Conservation (phyloP, 768 basidiomycete species). For the Phallus indusiatus region DNA sequence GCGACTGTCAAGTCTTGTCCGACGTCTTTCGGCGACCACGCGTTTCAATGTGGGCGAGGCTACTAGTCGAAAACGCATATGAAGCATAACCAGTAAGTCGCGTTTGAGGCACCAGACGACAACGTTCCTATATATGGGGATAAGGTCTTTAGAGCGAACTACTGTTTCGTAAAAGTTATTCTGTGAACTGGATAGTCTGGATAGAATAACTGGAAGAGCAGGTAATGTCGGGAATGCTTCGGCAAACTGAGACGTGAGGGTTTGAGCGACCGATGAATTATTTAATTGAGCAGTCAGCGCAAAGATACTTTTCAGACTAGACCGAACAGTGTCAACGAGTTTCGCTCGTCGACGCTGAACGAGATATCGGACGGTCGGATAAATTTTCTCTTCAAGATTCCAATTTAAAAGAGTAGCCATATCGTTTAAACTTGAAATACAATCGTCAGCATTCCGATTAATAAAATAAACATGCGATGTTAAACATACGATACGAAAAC, state of each 20-base stretch:
- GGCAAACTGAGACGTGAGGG: conserved; percentile 50
- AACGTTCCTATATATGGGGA: conserved; percentile 69
- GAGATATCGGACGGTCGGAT: conserved; percentile 86
- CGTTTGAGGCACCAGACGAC: conserved; percentile 87
- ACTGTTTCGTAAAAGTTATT: conserved; percentile 72
- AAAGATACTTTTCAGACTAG: conserved; percentile 73
- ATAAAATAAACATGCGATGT: background rate
- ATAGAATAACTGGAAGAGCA: conserved; percentile 62
- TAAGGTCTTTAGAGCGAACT: conserved; percentile 54
- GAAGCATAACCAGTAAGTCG: conserved; percentile 76
- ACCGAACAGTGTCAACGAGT: conserved; percentile 78
- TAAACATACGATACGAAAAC: conserved; percentile 65
- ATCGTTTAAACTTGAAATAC: conserved; percentile 52
- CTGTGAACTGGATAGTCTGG: conserved; percentile 59
- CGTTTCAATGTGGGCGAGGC: conserved; percentile 70
- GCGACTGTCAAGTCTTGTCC: background rate
- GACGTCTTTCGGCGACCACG: conserved; percentile 23
- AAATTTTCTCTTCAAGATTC: conserved; percentile 74
- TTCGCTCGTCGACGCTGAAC: conserved; percentile 86
- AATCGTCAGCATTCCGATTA: background rate
- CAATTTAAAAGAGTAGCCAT: conserved; percentile 76
- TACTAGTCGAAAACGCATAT: conserved; percentile 76
- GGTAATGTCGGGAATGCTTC: conserved; percentile 55
- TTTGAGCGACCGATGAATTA: conserved; percentile 37
- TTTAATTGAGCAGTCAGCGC: conserved; percentile 59